phyloP scores from a whole-genome alignment of 768 basidiomycete genomes.

The Heimioporus sp. region DNA sequence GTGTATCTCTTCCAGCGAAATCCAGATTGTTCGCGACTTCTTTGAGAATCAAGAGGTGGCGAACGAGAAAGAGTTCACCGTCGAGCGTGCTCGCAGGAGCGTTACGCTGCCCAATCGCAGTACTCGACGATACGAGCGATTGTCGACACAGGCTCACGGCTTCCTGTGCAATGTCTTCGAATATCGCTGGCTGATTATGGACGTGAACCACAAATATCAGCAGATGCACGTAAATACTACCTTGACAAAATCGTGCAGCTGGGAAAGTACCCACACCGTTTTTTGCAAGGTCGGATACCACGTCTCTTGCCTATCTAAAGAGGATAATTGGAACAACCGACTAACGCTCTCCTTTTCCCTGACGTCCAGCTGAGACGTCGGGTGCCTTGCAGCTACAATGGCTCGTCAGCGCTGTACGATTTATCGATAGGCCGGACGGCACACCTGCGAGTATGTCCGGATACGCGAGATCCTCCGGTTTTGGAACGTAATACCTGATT shows the following conservation, averaged over 20 bases:
- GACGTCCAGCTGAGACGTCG: slow-evolving; percentile 42
- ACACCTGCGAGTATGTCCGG: slow-evolving; percentile 76
- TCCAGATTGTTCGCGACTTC: slow-evolving; percentile 83
- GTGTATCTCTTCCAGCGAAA: slow-evolving; percentile 48
- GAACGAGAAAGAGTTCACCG: slow-evolving; percentile 82
- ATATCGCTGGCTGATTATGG: slow-evolving; percentile 78
- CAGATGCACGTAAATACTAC: slow-evolving; percentile 39
- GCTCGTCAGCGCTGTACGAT: slow-evolving; percentile 3
- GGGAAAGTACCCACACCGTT: slow-evolving; percentile 88
- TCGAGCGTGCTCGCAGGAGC: slow-evolving; percentile 52
- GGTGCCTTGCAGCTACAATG: slow-evolving; percentile 45
- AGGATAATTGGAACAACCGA: slow-evolving; percentile 67
- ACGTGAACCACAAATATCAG: neutral
- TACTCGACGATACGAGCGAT: slow-evolving; percentile 73
- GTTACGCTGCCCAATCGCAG: slow-evolving; percentile 55
- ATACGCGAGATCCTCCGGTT: slow-evolving; percentile 79
- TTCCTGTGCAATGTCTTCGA: slow-evolving; percentile 95
- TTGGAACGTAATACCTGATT: slow-evolving; percentile 79
- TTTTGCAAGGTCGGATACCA: slow-evolving; percentile 92
- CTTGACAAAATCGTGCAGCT: slow-evolving; percentile 90
- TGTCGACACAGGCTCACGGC: slow-evolving; percentile 79
- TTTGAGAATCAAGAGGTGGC: slow-evolving; percentile 88
- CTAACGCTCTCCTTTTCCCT: slow-evolving; percentile 70
- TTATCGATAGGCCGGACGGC: slow-evolving; percentile 21
- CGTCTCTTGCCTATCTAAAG: slow-evolving; percentile 71